Evolutionary conservation across 2,329 filamentous ascomycete genomes (phyloP), one percentile per base, ranked within the genome.

Genomic region (Dryadomyces quercus-mongolicae): DNA sequence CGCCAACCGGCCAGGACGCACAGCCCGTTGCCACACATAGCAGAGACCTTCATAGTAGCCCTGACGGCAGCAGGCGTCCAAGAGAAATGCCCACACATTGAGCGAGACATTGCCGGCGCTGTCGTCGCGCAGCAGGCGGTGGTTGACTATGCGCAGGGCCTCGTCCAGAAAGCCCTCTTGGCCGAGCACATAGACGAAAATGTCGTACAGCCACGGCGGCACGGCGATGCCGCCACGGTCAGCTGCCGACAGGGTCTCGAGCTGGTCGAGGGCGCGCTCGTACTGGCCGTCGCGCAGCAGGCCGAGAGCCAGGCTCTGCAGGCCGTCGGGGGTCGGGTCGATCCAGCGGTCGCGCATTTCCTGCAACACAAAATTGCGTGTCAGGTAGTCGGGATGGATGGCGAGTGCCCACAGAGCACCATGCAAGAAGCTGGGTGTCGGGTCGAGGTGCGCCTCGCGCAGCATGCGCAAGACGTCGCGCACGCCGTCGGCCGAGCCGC

Each of bases 301-400:
- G 0, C 88, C 89, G 10, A 88, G 70, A 1, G 85, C 77, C 20
- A 94, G 74, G 63, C 79, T 81, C 61, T 86, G 80, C 64, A 78
- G 79, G 9, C 82, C 85, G 7, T 76, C 73, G 12, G 74, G 77
- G 45, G 75, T 80, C 9, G 87, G 70, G 9, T 73, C 70, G 52
- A 86, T 76, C 86, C 89, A 95, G 58, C 81, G 76, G 54, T 81
- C 74, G 62, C 81, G 80, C 85, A 93, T 89, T 54, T 84, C 82
- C 54, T 80, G 71, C 43, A 96, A 71, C 3, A 95, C 75, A 40
- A 84, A 75, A 53, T 80, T 77, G 40, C 90, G 82, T 22, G 93
- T 71, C 6, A 89, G 60, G 61, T 94, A 92, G 67, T 97, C 87
- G 0, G 92, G 88, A 65, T 97, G 93, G 9, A 93, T 80, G 0